Evolutionary conservation across 2,329 filamentous ascomycete species (phyloP).

Genomic region (Graphium sp.): DNA sequence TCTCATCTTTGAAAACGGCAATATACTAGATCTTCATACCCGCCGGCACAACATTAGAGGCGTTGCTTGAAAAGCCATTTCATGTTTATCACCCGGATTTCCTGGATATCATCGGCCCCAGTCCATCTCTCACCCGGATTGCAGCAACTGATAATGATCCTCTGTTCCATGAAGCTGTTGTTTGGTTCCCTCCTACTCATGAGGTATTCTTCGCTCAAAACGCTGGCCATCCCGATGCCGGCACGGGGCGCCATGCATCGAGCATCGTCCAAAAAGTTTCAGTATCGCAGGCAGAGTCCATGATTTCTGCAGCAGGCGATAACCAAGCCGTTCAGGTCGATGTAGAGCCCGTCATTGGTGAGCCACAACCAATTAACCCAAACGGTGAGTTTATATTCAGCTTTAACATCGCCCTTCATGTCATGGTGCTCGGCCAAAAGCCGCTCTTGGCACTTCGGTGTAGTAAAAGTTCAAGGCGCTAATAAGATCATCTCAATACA

Average conservation of each 20-base stretch:
- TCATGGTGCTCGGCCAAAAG: too few species aligned
- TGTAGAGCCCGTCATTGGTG: conserved; percentile 21
- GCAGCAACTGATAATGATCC: conserved; percentile 24
- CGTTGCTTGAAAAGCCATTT: conserved; percentile 19
- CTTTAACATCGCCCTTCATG: fast-evolving
- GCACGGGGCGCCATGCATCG: conserved; percentile 32
- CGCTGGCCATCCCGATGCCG: conserved; percentile 25
- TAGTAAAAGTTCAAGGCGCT: too few species aligned
- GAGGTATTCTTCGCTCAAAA: conserved; percentile 38
- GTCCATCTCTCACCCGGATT: conserved; percentile 31
- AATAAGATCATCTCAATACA: conserved; percentile 7
- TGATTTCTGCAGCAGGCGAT: conserved; percentile 19
- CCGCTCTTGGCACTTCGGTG: too few species aligned
- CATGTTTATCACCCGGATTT: conserved; percentile 33
- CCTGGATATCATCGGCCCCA: conserved; percentile 25
- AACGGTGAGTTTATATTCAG: conserved; percentile 20
- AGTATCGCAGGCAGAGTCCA: conserved; percentile 21
- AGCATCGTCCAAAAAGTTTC: conserved; percentile 32
- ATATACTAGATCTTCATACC: conserved; percentile 24
- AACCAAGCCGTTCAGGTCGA: too few species aligned
- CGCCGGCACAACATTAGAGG: conserved; percentile 21
- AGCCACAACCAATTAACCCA: conserved; percentile 28
- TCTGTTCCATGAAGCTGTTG: conserved; percentile 37
- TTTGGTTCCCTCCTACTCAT: conserved; percentile 30
- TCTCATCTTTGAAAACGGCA: too few species aligned